phyloP scores from a whole-genome alignment of 441 rosid species.

The Corymbia citriodora region DNA sequence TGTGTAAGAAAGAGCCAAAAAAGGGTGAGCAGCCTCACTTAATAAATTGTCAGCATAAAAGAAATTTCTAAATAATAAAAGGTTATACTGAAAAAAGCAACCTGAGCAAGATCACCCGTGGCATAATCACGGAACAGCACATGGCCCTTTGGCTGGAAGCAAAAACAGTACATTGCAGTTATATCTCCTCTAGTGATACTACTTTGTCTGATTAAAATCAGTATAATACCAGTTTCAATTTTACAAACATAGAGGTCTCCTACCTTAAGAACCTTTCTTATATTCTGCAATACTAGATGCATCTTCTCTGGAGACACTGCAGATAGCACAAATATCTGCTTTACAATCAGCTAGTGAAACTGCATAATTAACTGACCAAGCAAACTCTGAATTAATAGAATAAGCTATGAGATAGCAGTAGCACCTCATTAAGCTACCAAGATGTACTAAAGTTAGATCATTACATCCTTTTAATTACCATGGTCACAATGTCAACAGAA shows the following conservation, averaged over 20 bases:
- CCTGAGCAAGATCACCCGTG: constrained; percentile 94
- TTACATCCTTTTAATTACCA: constrained; percentile 45
- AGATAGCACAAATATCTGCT: constrained; percentile 92
- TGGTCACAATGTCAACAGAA: constrained; percentile 83
- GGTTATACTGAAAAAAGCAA: constrained; percentile 12
- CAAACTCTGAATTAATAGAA: neutral
- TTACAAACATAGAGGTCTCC: neutral
- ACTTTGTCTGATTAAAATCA: neutral
- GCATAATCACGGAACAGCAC: constrained; percentile 91
- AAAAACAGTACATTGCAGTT: constrained; percentile 1
- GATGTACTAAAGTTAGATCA: neutral
- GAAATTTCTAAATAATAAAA: neutral
- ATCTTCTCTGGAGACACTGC: constrained; percentile 97
- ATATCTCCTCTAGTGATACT: neutral
- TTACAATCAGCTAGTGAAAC: constrained; percentile 43
- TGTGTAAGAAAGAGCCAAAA: neutral
- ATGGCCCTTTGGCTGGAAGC: constrained; percentile 67
- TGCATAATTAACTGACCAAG: constrained; percentile 3
- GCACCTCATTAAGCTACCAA: neutral
- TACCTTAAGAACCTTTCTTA: constrained; percentile 81
- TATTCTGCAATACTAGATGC: constrained; percentile 70
- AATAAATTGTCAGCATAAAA: neutral
- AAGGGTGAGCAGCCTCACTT: neutral
- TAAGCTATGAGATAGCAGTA: neutral
- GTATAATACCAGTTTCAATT: neutral